phyloP scores from a whole-genome alignment of 345 rosid species.

The Raphanus raphanistrum region DNA sequence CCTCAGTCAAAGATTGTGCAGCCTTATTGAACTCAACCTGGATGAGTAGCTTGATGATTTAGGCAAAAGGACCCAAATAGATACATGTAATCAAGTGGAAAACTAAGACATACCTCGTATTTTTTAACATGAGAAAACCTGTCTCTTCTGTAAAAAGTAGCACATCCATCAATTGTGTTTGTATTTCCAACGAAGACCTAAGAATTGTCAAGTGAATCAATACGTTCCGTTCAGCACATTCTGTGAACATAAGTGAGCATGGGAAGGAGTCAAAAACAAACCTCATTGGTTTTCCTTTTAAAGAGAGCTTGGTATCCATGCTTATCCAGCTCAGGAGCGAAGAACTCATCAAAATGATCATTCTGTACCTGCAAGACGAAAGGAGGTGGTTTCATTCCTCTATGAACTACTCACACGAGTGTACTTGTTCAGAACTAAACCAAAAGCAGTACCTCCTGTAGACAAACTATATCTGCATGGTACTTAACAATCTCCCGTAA shows the following conservation, averaged over 20 bases:
- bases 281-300: constrained; percentile 93
- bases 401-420: neutral
- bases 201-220: constrained; percentile 8
- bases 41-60: constrained; percentile 18
- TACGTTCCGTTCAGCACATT: constrained; percentile 3
- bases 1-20: constrained; percentile 97
- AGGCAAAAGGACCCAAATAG: constrained; percentile 17
- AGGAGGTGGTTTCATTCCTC: neutral
- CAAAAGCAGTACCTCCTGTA: constrained; percentile 70
- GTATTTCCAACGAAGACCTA: constrained; percentile 76
- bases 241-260: constrained; percentile 6
- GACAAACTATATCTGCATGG: constrained; percentile 93
- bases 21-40: constrained; percentile 99
- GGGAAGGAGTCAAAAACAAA: constrained; percentile 31
- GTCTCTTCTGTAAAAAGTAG: constrained; percentile 91
- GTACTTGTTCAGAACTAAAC: neutral
- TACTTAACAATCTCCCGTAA: constrained; percentile 89
- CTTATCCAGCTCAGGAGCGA: constrained; percentile 89
- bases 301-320: constrained; percentile 91
- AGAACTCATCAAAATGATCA: constrained; percentile 90
- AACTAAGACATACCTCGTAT: constrained; percentile 69
- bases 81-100: neutral
- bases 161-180: constrained; percentile 82
- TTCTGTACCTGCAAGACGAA: constrained; percentile 72
- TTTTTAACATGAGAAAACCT: constrained; percentile 97